Percentiles rank a stretch among this genome's conserved stretches.
phyloP scores from a whole-genome alignment of 768 basidiomycete genomes.

The Leccinellum luteum region DNA sequence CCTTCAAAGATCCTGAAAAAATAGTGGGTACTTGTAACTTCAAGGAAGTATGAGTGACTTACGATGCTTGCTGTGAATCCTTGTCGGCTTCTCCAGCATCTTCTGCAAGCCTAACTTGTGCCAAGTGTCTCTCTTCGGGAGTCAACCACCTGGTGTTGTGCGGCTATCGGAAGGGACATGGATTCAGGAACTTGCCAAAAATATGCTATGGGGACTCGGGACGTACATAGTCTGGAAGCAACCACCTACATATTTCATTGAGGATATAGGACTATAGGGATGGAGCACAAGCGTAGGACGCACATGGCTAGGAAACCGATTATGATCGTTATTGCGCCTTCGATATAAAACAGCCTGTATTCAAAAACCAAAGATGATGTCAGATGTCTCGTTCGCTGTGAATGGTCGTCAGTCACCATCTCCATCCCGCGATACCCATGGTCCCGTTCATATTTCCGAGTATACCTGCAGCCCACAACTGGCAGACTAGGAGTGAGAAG shows the following conservation, averaged over 20 bases:
- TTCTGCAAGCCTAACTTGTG: constrained; percentile 65
- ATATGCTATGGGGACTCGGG: background rate
- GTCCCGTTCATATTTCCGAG: constrained; percentile 66
- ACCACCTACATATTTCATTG: constrained; percentile 39
- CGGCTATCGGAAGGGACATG: constrained; percentile 36
- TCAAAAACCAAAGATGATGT: background rate
- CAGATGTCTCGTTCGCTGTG: background rate
- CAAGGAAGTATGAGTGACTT: background rate
- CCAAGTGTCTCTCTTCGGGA: constrained; percentile 50
- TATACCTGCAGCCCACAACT: constrained; percentile 77
- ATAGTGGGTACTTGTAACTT: background rate
- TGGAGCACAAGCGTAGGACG: background rate
- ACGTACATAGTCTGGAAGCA: constrained; percentile 58
- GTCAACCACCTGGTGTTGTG: constrained; percentile 62
- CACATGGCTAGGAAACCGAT: constrained; percentile 56
- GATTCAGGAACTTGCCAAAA: background rate
- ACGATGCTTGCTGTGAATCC: constrained; percentile 32
- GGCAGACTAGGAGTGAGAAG: background rate
- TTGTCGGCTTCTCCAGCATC: constrained; percentile 67
- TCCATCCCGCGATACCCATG: constrained; percentile 65
- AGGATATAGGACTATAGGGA: background rate
- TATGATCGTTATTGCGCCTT: constrained; percentile 64
- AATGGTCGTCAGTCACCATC: constrained; percentile 47
- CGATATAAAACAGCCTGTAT: constrained; percentile 64
- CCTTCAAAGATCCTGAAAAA: constrained; percentile 45